Conservation (phyloP, 768 basidiomycete species). For the Trametes villosa region DNA sequence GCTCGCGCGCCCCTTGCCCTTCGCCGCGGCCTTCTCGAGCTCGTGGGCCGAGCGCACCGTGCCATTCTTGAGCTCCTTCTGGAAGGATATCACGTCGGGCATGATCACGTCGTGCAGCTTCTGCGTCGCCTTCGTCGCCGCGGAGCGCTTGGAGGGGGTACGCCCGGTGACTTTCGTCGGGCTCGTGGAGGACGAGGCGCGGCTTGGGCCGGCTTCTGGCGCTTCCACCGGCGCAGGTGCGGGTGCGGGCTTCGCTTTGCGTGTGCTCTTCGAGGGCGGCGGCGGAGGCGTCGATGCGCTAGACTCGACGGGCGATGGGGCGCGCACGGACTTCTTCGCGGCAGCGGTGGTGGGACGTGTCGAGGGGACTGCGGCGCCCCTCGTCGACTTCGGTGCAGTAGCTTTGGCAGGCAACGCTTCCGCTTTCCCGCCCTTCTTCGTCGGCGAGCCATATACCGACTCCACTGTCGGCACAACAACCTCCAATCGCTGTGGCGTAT, state of each 20-base stretch:
- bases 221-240: conserved; percentile 2
- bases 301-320: conserved; percentile 8
- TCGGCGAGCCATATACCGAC: conserved; percentile 14
- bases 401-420: neutral
- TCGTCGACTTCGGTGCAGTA: conserved; percentile 3
- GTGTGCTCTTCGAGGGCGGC: neutral
- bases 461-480: conserved; percentile 24
- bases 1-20: conserved; percentile 26
- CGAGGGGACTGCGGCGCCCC: neutral
- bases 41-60: conserved; percentile 33
- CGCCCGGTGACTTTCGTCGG: conserved; percentile 21
- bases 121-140: conserved; percentile 53
- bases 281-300: conserved; percentile 13
- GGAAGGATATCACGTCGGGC: conserved; percentile 75
- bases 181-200: conserved; percentile 13
- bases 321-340: conserved; percentile 17
- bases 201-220: conserved; percentile 28
- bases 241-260: neutral
- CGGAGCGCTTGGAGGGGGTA: conserved; percentile 48
- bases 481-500: conserved; percentile 4
- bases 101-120: conserved; percentile 60
- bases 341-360: neutral
- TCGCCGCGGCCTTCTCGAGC: conserved; percentile 20
- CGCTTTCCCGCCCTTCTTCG: conserved; percentile 9
- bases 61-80: conserved; percentile 62